phyloP scores from a whole-genome alignment of 2,329 filamentous ascomycete species.

The Fusarium paranaense region DNA sequence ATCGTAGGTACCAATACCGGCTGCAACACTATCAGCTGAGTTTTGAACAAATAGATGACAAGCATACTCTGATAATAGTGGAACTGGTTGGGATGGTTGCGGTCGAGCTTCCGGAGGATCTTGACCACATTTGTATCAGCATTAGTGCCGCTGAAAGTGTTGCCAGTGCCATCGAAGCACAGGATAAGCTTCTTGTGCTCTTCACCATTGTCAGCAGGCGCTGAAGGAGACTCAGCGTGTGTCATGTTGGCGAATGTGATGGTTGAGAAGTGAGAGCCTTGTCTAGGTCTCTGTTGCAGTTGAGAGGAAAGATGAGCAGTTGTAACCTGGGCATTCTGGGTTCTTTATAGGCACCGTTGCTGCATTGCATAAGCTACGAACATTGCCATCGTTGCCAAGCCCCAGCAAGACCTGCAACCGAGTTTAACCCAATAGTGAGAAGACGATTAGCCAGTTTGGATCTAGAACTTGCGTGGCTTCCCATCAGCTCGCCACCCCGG shows the following conservation, averaged over 20 bases:
- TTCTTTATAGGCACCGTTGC: not conserved
- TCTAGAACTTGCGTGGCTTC: not conserved
- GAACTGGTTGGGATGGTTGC: conserved; percentile 56
- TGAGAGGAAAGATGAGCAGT: not conserved
- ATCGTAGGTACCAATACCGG: conserved; percentile 63
- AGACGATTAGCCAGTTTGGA: not conserved
- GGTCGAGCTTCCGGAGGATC: conserved; percentile 60
- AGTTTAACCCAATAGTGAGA: not conserved
- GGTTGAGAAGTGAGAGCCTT: not conserved
- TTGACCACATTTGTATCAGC: conserved; percentile 67
- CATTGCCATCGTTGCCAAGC: not conserved
- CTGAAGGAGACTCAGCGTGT: not conserved
- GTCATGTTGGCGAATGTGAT: not conserved
- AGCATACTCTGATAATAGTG: conserved; percentile 63
- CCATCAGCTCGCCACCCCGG: not conserved
- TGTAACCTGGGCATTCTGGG: not conserved
- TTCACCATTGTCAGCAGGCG: not conserved
- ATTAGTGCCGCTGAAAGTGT: conserved; percentile 58
- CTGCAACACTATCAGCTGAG: conserved; percentile 37
- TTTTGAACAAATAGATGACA: fast-evolving
- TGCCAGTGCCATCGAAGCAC: conserved; percentile 63
- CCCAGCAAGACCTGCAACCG: not conserved
- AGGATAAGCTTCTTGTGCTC: conserved; percentile 55
- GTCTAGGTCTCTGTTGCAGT: not conserved
- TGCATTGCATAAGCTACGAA: not conserved